These are phyloP conservation scores for Penicillium parvum DNA, from an alignment of 495 filamentous ascomycete genomes.

Conservation along the genomic window DNA sequence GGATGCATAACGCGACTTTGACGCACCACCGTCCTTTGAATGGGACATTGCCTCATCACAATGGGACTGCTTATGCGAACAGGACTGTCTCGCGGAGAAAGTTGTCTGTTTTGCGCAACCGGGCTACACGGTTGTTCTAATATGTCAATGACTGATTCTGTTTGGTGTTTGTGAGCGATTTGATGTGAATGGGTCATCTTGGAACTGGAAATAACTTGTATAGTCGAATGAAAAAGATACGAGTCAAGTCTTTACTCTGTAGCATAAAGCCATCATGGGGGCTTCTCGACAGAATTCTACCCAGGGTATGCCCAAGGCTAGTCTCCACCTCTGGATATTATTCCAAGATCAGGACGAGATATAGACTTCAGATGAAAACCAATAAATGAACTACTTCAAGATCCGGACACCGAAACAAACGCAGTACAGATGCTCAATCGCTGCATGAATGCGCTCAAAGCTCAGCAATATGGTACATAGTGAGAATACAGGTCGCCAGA, in stretches of 20 bases:
- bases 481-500: not conserved
- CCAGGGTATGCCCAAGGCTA: too few relatives aligned
- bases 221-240: slow-evolving; percentile 8
- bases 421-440: slow-evolving; percentile 1
- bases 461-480: slow-evolving; percentile 1
- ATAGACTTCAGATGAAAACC: not conserved
- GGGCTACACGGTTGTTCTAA: slow-evolving; percentile 12
- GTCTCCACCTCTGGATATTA: too few relatives aligned
- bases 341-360: slow-evolving; percentile 47
- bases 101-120: slow-evolving; percentile 22
- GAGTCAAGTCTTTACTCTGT: too few relatives aligned
- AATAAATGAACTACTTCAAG: not conserved
- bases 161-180: not conserved
- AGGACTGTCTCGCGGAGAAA: slow-evolving; percentile 17
- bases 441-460: slow-evolving; percentile 8
- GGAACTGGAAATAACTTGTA: slow-evolving; percentile 7
- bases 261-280: slow-evolving; percentile 47
- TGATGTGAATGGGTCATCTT: slow-evolving; percentile 5
- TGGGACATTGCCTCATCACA: slow-evolving; percentile 6
- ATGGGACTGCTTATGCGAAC: slow-evolving; percentile 19
- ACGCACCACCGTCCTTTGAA: slow-evolving; percentile 7
- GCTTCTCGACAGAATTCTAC: slow-evolving; percentile 56
- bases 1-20: slow-evolving; percentile 14
- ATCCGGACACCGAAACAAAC: not conserved
- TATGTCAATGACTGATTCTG: not conserved